These are phyloP conservation scores for Pezicula neosporulosa DNA, from an alignment of 2,329 filamentous ascomycete species.

Conservation along the genomic window DNA sequence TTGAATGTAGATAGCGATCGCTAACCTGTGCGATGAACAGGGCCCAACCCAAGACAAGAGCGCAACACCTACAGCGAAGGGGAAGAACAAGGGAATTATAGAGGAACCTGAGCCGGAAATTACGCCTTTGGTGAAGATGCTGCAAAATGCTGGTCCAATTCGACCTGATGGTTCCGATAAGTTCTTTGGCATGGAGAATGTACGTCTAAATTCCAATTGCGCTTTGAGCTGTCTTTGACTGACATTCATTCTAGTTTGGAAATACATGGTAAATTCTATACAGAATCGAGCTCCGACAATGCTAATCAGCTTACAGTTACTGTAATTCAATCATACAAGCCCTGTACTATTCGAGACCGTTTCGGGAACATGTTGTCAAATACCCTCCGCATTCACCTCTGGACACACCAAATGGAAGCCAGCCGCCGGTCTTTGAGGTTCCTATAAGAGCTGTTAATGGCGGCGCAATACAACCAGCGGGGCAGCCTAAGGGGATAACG, in stretches of 20 bases:
- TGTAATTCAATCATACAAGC: conserved; percentile 98
- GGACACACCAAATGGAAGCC: conserved; percentile 61
- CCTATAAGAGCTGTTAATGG: conserved; percentile 52
- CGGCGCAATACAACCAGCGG: conserved; percentile 38
- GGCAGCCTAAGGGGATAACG: conserved; percentile 50
- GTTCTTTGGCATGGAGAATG: conserved; percentile 98
- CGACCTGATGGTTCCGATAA: conserved; percentile 91
- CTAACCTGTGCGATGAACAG: not conserved
- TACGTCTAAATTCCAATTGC: conserved; percentile 45
- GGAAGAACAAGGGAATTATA: conserved; percentile 26
- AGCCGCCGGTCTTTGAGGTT: conserved; percentile 57
- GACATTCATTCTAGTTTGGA: conserved; percentile 66
- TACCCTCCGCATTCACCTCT: conserved; percentile 74
- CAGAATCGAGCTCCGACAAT: conserved; percentile 2
- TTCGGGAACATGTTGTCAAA: conserved; percentile 90
- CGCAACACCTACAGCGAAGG: not conserved
- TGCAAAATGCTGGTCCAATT: conserved; percentile 76
- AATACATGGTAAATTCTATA: conserved; percentile 76
- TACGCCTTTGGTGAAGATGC: conserved; percentile 68
- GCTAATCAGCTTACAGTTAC: conserved; percentile 60
- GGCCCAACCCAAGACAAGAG: not conserved
- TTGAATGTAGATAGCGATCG: not conserved
- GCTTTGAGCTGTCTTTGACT: conserved; percentile 11
- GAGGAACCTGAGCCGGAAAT: conserved; percentile 41
- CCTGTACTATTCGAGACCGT: conserved; percentile 91